Evolutionary conservation across 2,329 filamentous ascomycete genomes (phyloP).

Genomic region (Penicillium sp.): DNA sequence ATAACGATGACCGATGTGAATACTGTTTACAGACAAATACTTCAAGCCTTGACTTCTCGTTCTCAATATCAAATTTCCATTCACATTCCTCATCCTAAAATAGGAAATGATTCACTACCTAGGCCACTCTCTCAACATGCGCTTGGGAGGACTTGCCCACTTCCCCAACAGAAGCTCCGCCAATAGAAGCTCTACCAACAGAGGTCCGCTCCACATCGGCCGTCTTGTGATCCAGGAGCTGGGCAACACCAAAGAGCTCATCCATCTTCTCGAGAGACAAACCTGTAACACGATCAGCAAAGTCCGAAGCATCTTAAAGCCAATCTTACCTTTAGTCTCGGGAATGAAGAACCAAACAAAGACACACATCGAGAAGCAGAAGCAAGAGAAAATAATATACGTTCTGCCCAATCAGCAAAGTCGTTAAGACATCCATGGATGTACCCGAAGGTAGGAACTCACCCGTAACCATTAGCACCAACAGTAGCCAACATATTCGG

Average conservation of each 20-base stretch:
- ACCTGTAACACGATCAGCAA: slow-evolving; percentile 23
- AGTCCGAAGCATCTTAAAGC: neutral
- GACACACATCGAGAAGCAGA: slow-evolving; percentile 65
- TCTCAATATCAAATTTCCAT: neutral
- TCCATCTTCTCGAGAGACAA: slow-evolving; percentile 65
- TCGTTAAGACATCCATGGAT: neutral
- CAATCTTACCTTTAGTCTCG: slow-evolving; percentile 65
- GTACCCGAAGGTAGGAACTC: slow-evolving; percentile 19
- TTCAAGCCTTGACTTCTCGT: neutral
- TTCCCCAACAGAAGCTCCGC: neutral
- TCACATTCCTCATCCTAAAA: neutral
- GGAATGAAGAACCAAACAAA: slow-evolving; percentile 71
- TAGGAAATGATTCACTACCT: neutral
- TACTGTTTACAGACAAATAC: neutral
- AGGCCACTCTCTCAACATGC: slow-evolving; percentile 15
- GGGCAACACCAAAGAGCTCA: slow-evolving; percentile 64
- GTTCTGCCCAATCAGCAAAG: slow-evolving; percentile 50
- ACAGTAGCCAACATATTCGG: slow-evolving; percentile 66
- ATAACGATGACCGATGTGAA: slow-evolving; percentile 13
- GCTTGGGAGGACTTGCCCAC: slow-evolving; percentile 11
- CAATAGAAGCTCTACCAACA: neutral
- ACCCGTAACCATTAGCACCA: slow-evolving; percentile 52
- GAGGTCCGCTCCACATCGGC: slow-evolving; percentile 20
- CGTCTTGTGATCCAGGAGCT: slow-evolving; percentile 35
- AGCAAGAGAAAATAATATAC: slow-evolving; percentile 69